Base-by-base conservation (phyloP, 345 rosid genomes). In the Gossypium anomalum region DNA sequence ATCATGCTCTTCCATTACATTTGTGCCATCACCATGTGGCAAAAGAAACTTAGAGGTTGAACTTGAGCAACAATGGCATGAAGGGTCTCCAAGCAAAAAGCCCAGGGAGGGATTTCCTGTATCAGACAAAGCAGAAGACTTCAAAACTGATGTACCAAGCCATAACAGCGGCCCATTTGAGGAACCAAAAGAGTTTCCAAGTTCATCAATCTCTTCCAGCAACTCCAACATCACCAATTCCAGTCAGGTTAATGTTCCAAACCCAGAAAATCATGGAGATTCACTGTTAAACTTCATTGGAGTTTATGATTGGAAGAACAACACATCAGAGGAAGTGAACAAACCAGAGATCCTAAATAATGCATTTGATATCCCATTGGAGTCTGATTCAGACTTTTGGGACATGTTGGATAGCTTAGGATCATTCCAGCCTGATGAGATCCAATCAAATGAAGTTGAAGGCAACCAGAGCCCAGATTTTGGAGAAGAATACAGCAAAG, bases 381-480 rank as follows among this genome's bases (percentile, higher is more conserved):
- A 86, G 72, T 68, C 82, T 1, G 94, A 88, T 80, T 56, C 64
- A 9, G 94, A 94, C 51, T 88, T 92, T 43, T 94, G 98, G 97
- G 77, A 84, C 76, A 85, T 82, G 89, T 70, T 92, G 6, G 96
- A 90, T 67, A 72, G 70, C 80, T 79, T 89, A 70, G 85, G 65
- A 62, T 38, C 81, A 43, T 63, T 77, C 44, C 79, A 81, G 61
- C 58, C 78, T 3, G 69, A 60, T 52, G 76, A 27, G 45, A 41
- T 49, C 23, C 83, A 82, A 47, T 38, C 57, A 3, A 38, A 57
- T 52, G 63, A 70, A 34, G 61, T 25, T 15, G 83, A 78, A 20
- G 81, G 61, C 2, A 73, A 74, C 77, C 74, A 23, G 19, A 81
- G 67, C 73, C 68, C 82, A 64, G 78, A 74, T 53, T 23, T 47